These are phyloP conservation scores for Neostapfia colusana DNA, from an alignment of 176 grass and related monocot species.

Conservation along the genomic window DNA sequence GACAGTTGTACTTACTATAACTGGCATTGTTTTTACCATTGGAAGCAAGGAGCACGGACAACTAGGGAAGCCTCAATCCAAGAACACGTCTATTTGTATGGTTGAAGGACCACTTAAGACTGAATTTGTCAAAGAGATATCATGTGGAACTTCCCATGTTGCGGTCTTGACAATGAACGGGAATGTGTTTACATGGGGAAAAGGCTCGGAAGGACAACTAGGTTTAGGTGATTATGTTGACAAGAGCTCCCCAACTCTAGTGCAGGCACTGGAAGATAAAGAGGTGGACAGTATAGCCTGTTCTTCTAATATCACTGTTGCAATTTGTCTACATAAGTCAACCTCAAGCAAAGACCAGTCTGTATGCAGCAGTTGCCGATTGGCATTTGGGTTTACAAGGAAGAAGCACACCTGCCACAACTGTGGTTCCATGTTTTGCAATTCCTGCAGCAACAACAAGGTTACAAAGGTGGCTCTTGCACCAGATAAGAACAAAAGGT, in stretches of 20 bases:
- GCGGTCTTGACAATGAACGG: slow-evolving; percentile 72
- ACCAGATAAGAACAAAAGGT: slow-evolving; percentile 66
- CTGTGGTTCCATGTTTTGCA: slow-evolving; percentile 86
- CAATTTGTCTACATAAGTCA: slow-evolving; percentile 68
- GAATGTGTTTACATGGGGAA: slow-evolving; percentile 92
- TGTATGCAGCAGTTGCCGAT: slow-evolving; percentile 65
- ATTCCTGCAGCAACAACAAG: slow-evolving; percentile 87
- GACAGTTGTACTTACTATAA: slow-evolving; percentile 71
- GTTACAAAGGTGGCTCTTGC: slow-evolving; percentile 62
- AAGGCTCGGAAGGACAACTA: slow-evolving; percentile 79
- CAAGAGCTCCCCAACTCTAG: slow-evolving; percentile 64
- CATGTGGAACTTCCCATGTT: slow-evolving; percentile 68
- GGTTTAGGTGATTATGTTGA: slow-evolving; percentile 82
- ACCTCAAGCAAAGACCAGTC: slow-evolving; percentile 79
- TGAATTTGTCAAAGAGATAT: slow-evolving; percentile 88
- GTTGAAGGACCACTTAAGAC: slow-evolving; percentile 87
- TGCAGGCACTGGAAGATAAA: slow-evolving; percentile 71
- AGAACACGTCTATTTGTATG: slow-evolving; percentile 57
- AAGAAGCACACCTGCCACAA: slow-evolving; percentile 96
- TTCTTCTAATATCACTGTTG: slow-evolving; percentile 72
- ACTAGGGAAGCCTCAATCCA: slow-evolving; percentile 52
- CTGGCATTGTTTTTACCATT: slow-evolving; percentile 82
- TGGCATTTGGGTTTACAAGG: slow-evolving; percentile 70
- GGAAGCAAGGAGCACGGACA: slow-evolving; percentile 65
- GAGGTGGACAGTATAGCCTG: slow-evolving; percentile 74